phyloP scores from a whole-genome alignment of 805 yeast species.

The Saccharomyces eubayanus region DNA sequence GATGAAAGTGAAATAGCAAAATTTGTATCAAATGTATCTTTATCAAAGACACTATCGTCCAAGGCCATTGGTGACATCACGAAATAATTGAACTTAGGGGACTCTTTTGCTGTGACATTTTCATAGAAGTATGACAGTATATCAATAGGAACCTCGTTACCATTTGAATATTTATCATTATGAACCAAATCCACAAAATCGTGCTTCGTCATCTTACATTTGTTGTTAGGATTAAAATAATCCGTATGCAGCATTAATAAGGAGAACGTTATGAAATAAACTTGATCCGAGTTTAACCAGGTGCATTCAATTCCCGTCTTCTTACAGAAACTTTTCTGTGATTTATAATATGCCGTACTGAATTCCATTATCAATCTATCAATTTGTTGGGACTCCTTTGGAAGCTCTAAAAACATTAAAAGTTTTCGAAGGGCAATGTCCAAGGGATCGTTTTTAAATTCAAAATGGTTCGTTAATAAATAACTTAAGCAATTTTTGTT shows the following conservation, averaged over 20 bases:
- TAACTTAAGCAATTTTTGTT: slow-evolving; percentile 20
- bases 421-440: slow-evolving; percentile 59
- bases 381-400: slow-evolving; percentile 69
- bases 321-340: slow-evolving; percentile 9
- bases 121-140: slow-evolving; percentile 53
- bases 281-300: slow-evolving; percentile 41
- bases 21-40: background rate
- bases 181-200: slow-evolving; percentile 49
- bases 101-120: slow-evolving; percentile 54
- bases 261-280: slow-evolving; percentile 56
- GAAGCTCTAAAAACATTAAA: slow-evolving; percentile 49
- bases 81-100: slow-evolving; percentile 28
- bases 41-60: background rate
- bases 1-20: background rate
- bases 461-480: slow-evolving; percentile 33
- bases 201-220: slow-evolving; percentile 53
- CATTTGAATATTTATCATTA: slow-evolving; percentile 25
- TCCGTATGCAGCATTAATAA: slow-evolving; percentile 69
- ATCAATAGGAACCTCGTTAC: slow-evolving; percentile 33
- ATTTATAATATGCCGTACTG: slow-evolving; percentile 42
- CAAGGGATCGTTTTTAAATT: slow-evolving; percentile 48
- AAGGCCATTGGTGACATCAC: slow-evolving; percentile 1
- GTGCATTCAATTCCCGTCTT: slow-evolving; percentile 4
- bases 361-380: slow-evolving; percentile 57
- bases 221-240: slow-evolving; percentile 57